phyloP scores from a whole-genome alignment of 768 basidiomycete species.

The Neoboletus magnificus region DNA sequence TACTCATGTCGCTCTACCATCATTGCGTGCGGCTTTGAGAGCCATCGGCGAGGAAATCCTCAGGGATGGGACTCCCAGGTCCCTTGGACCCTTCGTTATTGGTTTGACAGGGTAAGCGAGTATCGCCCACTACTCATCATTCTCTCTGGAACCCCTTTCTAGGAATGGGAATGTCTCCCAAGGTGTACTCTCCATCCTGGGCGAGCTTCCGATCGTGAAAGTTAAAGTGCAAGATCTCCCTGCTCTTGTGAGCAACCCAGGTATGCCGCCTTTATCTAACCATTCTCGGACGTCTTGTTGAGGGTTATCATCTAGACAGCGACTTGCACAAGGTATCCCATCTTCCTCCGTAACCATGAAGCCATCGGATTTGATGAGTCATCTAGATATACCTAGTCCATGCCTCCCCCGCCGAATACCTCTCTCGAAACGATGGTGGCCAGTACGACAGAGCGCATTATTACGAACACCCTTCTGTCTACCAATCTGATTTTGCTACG shows the following conservation, averaged over 20 bases:
- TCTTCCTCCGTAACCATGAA: neutral
- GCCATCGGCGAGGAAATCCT: constrained; percentile 56
- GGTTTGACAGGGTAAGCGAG: constrained; percentile 73
- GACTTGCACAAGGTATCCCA: constrained; percentile 52
- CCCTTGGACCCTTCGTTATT: constrained; percentile 73
- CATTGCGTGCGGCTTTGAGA: constrained; percentile 51
- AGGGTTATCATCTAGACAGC: constrained; percentile 38
- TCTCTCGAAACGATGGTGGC: constrained; percentile 53
- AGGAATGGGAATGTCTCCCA: constrained; percentile 81
- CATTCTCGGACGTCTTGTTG: neutral
- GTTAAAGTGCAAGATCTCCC: constrained; percentile 58
- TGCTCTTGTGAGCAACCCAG: constrained; percentile 48
- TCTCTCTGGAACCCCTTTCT: neutral
- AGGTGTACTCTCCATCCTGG: constrained; percentile 70
- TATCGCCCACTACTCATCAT: neutral
- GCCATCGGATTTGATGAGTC: neutral
- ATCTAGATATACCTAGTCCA: constrained; percentile 74
- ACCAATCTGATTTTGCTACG: constrained; percentile 63
- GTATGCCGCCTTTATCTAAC: constrained; percentile 33
- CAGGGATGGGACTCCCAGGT: constrained; percentile 54
- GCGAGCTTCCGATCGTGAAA: constrained; percentile 63
- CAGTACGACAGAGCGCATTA: constrained; percentile 66
- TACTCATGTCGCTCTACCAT: constrained; percentile 55
- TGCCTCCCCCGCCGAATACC: constrained; percentile 64
- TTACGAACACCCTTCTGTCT: constrained; percentile 65